phyloP scores from a whole-genome alignment of 2,329 filamentous ascomycete genomes.

The Pseudocercospora macadamiae region DNA sequence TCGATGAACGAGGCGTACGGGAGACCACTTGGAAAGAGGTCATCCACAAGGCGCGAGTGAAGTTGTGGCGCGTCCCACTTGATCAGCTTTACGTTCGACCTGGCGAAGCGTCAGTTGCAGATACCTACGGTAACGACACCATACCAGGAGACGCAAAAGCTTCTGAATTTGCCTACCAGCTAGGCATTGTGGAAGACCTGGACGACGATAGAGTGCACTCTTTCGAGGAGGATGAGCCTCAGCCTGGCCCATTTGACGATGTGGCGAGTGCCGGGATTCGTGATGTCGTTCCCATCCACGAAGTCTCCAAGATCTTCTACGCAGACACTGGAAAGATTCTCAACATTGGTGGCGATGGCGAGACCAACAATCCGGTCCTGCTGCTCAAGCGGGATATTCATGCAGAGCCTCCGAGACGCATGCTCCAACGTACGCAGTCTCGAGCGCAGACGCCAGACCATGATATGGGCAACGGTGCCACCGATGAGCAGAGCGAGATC shows the following conservation, averaged over 20 bases:
- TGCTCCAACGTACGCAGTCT: slow-evolving; percentile 49
- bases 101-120: slow-evolving; percentile 29
- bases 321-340: slow-evolving; percentile 87
- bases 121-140: slow-evolving; percentile 36
- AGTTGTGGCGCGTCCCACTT: slow-evolving; percentile 72
- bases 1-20: slow-evolving; percentile 61
- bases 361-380: slow-evolving; percentile 72
- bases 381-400: slow-evolving; percentile 72
- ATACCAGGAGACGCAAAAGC: slow-evolving; percentile 31
- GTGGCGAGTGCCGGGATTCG: slow-evolving; percentile 65
- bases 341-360: slow-evolving; percentile 73
- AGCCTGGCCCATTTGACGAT: slow-evolving; percentile 63
- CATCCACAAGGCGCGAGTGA: slow-evolving; percentile 86
- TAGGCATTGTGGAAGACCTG: slow-evolving; percentile 81
- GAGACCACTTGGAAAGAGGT: slow-evolving; percentile 92
- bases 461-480: slow-evolving; percentile 21
- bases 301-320: slow-evolving; percentile 90
- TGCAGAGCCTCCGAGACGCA: slow-evolving; percentile 63
- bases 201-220: slow-evolving; percentile 71
- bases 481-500: slow-evolving; percentile 48
- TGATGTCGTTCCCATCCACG: slow-evolving; percentile 69
- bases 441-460: slow-evolving; percentile 17
- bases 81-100: slow-evolving; percentile 54
- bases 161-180: slow-evolving; percentile 76
- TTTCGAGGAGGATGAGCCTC: slow-evolving; percentile 62